A percentile compares a stretch with the other conserved stretches of the same genome.
Evolutionary conservation across 1,139 yeast species (phyloP).

Genomic region (Cylindricascospora bacillispora): DNA sequence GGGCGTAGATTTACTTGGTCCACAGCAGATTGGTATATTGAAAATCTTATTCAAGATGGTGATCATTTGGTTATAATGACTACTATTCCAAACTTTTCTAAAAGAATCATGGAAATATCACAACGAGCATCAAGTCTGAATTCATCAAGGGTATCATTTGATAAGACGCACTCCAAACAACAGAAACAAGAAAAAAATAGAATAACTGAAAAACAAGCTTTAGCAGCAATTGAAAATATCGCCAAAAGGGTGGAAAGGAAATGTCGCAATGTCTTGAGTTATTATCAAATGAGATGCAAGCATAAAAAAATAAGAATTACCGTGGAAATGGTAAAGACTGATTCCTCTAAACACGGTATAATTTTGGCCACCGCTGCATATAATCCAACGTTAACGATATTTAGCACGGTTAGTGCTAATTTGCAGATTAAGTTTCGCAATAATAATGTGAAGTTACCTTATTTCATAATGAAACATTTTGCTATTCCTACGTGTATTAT

Average conservation of each 20-base stretch:
- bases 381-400: conserved; percentile 41
- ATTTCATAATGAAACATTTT: conserved; percentile 25
- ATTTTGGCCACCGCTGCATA: conserved; percentile 40
- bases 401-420: conserved; percentile 28
- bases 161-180: conserved; percentile 1
- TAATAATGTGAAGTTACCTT: conserved; percentile 26
- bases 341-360: conserved; percentile 33
- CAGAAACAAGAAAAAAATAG: conserved; percentile 2
- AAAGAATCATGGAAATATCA: conserved; percentile 8
- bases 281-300: conserved; percentile 28
- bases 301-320: conserved; percentile 36
- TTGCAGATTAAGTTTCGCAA: conserved; percentile 23
- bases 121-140: conserved; percentile 3
- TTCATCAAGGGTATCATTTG: conserved; percentile 7
- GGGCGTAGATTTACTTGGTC: conserved; percentile 62
- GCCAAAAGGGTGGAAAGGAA: conserved; percentile 28
- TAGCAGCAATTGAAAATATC: conserved; percentile 10
- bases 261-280: conserved; percentile 32
- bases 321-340: conserved; percentile 37
- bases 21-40: conserved; percentile 54
- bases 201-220: conserved; percentile 5
- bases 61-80: conserved; percentile 46
- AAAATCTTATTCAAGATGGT: conserved; percentile 42
- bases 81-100: conserved; percentile 29
- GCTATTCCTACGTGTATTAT: conserved; percentile 25